These are phyloP conservation scores for Tylopilus sp. DNA, from an alignment of 768 basidiomycete genomes.

Conservation along the genomic window DNA sequence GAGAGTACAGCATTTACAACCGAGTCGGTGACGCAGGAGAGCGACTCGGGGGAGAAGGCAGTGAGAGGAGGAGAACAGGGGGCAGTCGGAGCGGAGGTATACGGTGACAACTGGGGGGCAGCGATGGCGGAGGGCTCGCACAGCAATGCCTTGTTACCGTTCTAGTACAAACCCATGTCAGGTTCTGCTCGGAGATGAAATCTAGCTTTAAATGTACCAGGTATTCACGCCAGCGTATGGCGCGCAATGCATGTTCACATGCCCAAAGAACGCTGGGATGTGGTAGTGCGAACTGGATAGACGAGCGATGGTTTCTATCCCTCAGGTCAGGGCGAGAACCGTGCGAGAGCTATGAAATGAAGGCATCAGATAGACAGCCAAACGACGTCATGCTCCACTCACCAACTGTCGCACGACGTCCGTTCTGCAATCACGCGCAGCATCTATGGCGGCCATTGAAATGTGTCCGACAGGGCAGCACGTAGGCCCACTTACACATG, in stretches of 20 bases:
- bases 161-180: slow-evolving; percentile 18
- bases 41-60: slow-evolving; percentile 40
- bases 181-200: slow-evolving; percentile 2
- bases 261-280: slow-evolving; percentile 66
- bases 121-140: slow-evolving; percentile 22
- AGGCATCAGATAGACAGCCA: slow-evolving; percentile 6
- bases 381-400: slow-evolving; percentile 25
- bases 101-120: slow-evolving; percentile 26
- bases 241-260: slow-evolving; percentile 64
- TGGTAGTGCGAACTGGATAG: slow-evolving; percentile 62
- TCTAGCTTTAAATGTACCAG: slow-evolving; percentile 37
- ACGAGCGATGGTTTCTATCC: slow-evolving; percentile 68
- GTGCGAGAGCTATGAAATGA: slow-evolving; percentile 43
- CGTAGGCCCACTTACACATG: slow-evolving; percentile 61
- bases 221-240: slow-evolving; percentile 56
- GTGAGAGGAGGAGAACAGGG: slow-evolving; percentile 26
- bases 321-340: slow-evolving; percentile 72
- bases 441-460: slow-evolving; percentile 46
- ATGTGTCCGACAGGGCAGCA: slow-evolving; percentile 1
- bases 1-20: slow-evolving; percentile 53
- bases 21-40: slow-evolving; percentile 43
- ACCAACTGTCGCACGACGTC: slow-evolving; percentile 69
- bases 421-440: slow-evolving; percentile 67
- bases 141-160: slow-evolving; percentile 30
- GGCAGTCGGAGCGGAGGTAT: slow-evolving; percentile 19